Conservation (phyloP, 1,284 basidiomycete species). For the Rhodotorula sp. region DNA sequence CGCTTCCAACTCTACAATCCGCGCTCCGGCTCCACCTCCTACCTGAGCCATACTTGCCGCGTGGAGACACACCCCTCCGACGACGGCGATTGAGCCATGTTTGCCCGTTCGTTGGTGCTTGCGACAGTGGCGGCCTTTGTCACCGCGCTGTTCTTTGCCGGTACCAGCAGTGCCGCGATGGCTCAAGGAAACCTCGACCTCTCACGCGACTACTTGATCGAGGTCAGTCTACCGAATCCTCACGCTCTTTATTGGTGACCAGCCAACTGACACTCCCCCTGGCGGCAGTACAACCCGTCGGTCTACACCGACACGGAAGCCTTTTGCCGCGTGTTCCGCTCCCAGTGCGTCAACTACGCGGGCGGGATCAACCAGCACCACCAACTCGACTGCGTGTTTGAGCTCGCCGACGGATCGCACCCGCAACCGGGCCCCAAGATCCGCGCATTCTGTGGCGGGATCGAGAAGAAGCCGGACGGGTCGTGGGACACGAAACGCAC, state of each 20-base stretch:
- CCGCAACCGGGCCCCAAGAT: conserved; percentile 10
- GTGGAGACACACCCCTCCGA: neutral
- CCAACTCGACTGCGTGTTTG: conserved; percentile 21
- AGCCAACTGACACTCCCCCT: neutral
- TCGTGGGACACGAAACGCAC: conserved; percentile 11
- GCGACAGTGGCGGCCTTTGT: conserved; percentile 3
- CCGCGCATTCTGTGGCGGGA: conserved; percentile 23
- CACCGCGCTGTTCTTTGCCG: neutral
- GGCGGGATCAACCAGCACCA: conserved; percentile 16
- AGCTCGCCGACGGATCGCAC: neutral
- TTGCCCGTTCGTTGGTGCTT: conserved; percentile 12
- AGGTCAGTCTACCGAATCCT: neutral
- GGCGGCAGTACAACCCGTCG: neutral
- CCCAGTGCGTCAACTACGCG: conserved; percentile 17
- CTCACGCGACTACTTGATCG: conserved; percentile 10
- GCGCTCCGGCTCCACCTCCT: too few species aligned
- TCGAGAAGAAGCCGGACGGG: conserved; percentile 19
- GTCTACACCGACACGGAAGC: conserved; percentile 8
- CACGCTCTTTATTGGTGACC: neutral
- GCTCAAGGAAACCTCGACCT: conserved; percentile 18
- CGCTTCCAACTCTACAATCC: too few species aligned
- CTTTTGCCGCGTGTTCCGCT: conserved; percentile 18
- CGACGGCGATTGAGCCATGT: conserved; percentile 3
- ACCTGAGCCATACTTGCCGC: neutral
- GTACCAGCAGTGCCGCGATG: conserved; percentile 5